These are phyloP conservation scores for Massospora cicadina DNA, from an alignment of 371 early-diverging fungal species.

Conservation along the genomic window DNA sequence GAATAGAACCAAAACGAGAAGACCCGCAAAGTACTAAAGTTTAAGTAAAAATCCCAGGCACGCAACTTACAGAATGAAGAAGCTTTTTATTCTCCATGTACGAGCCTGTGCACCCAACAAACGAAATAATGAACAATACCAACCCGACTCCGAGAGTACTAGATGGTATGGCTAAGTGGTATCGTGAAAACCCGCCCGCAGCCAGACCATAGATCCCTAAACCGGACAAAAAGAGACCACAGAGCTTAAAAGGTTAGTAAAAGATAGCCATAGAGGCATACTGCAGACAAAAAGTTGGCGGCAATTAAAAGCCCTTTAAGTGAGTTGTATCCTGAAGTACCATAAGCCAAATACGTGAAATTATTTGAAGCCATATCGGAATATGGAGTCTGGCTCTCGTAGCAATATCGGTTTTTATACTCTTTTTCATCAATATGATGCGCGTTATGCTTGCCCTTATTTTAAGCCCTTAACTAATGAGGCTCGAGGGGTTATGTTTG, in stretches of 20 bases:
- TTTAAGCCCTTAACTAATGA: too few species aligned
- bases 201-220: conserved; percentile 6
- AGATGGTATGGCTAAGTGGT: neutral
- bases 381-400: too few species aligned
- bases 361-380: neutral
- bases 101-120: neutral
- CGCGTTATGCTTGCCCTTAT: too few species aligned
- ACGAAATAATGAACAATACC: conserved; percentile 1
- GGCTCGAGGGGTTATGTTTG: too few species aligned
- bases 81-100: neutral
- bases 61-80: neutral
- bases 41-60: neutral
- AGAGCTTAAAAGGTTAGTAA: neutral
- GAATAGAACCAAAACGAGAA: neutral
- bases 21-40: conserved; percentile 6
- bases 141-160: neutral
- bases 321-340: neutral
- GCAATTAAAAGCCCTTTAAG: conserved; percentile 7
- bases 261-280: neutral
- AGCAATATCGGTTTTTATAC: too few species aligned
- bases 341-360: neutral
- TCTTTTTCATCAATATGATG: too few species aligned
- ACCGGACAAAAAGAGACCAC: conserved; percentile 3
- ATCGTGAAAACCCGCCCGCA: neutral
- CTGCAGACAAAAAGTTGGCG: neutral